Base-by-base conservation (phyloP, 495 filamentous ascomycete species). In the Trypethelium eluteriae region DNA sequence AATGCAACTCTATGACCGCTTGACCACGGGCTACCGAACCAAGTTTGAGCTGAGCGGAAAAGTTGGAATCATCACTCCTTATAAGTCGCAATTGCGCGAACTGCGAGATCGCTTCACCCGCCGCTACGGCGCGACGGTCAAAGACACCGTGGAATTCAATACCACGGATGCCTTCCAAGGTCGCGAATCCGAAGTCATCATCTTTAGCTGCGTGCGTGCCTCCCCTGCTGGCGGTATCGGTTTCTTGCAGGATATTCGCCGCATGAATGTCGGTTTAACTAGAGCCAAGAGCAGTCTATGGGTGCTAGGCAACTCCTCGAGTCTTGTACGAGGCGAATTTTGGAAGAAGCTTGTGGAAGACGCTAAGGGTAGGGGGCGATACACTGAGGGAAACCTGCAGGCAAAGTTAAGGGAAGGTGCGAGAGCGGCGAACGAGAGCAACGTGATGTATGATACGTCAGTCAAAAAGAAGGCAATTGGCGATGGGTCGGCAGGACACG, bases 181-280 rank as follows among this genome's bases (percentile, higher is more conserved):
- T 69, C 86, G 94, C 62, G 94, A 98, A 77, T 92, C 90, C 73
- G 94, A 98, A 76, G 86, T 98, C 68, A 97, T 98, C 73, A 97
- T 98, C 66, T 98, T 98, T 79, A 98, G 95, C 62, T 98, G 94
- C 75, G 94, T 98, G 39, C 86, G 94, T 77, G 92, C 94, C 39
- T 93, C 90, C 16, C 80, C 85, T 11, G 89, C 86, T 38, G 91
- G 92, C 38, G 91, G 95, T 71, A 96, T 98, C 73, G 94, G 94
- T 82, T 98, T 98, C 85, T 87, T 98, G 82, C 87, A 89, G 56
- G 94, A 98, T 78, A 96, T 98, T 73, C 87, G 94, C 63, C 94
- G 94, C 85, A 98, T 98, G 94, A 98, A 98, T 78, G 94, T 98
- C 73, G 94, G 94, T 79, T 80, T 98, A 53, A 98, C 94, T 7